phyloP scores from a whole-genome alignment of 1,139 yeast genomes.

The Protomyces lactucae-debilis region DNA sequence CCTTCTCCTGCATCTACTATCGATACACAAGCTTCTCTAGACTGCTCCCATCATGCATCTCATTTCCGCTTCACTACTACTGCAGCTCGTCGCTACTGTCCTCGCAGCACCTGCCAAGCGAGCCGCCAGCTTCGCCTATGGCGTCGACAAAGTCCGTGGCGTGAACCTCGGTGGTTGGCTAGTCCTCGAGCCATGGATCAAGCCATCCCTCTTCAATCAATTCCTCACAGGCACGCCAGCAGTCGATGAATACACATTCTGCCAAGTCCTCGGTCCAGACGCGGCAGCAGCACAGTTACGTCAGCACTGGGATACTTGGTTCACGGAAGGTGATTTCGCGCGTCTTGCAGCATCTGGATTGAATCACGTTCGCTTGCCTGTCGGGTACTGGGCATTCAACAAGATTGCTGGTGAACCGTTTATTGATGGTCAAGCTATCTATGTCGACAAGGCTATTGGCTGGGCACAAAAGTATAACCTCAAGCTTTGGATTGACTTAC shows the following conservation, averaged over 20 bases:
- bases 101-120: neutral
- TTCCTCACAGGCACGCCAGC: slow-evolving; percentile 39
- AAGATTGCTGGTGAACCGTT: slow-evolving; percentile 67
- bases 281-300: slow-evolving; percentile 53
- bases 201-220: slow-evolving; percentile 44
- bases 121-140: slow-evolving; percentile 3
- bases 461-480: slow-evolving; percentile 67
- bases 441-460: slow-evolving; percentile 66
- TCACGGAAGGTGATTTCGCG: slow-evolving; percentile 65
- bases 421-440: slow-evolving; percentile 73
- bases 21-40: no score
- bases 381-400: slow-evolving; percentile 94
- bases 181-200: slow-evolving; percentile 45
- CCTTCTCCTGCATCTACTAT: no score
- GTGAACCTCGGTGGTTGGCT: slow-evolving; percentile 92
- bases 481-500: slow-evolving; percentile 87
- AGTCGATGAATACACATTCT: slow-evolving; percentile 76
- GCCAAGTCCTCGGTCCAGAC: slow-evolving; percentile 58
- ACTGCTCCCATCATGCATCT: no score
- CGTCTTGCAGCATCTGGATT: slow-evolving; percentile 60
- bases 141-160: slow-evolving; percentile 46
- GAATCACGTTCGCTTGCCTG: slow-evolving; percentile 83
- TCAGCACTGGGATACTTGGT: slow-evolving; percentile 77
- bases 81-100: neutral
- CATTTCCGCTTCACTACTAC: neutral